Evolutionary conservation across 306 rosid genomes (phyloP).

Genomic region (Bauhinia variegata): DNA sequence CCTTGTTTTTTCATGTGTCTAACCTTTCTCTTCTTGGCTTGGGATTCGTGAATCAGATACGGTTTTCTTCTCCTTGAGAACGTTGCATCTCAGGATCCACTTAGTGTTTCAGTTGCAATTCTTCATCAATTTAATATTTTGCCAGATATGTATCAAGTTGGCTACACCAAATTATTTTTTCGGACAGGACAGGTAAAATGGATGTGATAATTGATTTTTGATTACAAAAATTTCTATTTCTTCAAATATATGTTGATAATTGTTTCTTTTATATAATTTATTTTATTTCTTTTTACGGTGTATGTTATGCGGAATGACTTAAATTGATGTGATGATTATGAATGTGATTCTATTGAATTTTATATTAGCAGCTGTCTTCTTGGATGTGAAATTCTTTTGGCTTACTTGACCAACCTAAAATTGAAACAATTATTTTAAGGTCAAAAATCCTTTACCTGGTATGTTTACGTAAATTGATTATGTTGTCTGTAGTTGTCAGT

Average conservation of each 20-base stretch:
- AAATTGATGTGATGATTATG: conserved; percentile 21
- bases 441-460: neutral
- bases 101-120: conserved; percentile 94
- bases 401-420: conserved; percentile 9
- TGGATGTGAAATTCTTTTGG: conserved; percentile 12
- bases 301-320: neutral
- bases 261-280: neutral
- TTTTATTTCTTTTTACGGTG: neutral
- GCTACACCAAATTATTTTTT: conserved; percentile 95
- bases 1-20: conserved; percentile 19
- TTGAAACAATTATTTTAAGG: conserved; percentile 9
- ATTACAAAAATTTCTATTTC: too few species aligned
- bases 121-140: conserved; percentile 96
- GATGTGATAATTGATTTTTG: conserved; percentile 7
- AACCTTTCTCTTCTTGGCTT: conserved; percentile 36
- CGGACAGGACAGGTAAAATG: conserved; percentile 93
- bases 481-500: conserved; percentile 16
- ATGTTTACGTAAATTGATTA: neutral
- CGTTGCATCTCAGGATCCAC: conserved; percentile 89
- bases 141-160: conserved; percentile 99
- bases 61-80: conserved; percentile 93
- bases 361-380: conserved; percentile 9
- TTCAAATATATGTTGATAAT: too few species aligned
- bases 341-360: neutral
- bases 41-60: conserved; percentile 63